phyloP scores from a whole-genome alignment of 345 rosid genomes.

The Syzygium jambos region DNA sequence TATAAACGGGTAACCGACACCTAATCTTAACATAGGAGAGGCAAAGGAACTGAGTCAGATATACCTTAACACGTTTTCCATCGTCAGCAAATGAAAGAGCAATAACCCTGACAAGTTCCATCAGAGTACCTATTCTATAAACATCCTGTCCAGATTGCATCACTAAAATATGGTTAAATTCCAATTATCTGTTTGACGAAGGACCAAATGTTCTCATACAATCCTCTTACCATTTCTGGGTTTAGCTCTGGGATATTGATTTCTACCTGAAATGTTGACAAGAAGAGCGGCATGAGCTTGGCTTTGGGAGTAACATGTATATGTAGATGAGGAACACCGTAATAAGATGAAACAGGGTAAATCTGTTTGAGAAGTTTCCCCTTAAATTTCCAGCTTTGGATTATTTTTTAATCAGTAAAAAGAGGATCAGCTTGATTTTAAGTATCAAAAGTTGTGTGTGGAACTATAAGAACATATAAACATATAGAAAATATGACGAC shows the following conservation, averaged over 20 bases:
- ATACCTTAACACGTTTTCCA: slow-evolving; percentile 94
- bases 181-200: background rate
- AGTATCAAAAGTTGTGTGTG: background rate
- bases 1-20: background rate
- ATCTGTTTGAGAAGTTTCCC: background rate
- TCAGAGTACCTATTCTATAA: slow-evolving; percentile 91
- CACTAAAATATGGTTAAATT: background rate
- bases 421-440: background rate
- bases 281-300: background rate
- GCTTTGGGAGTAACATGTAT: background rate
- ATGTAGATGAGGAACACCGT: background rate
- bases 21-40: background rate
- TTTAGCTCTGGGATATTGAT: slow-evolving; percentile 90
- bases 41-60: background rate
- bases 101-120: slow-evolving; percentile 79
- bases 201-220: background rate
- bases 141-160: slow-evolving; percentile 59
- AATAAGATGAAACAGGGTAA: background rate
- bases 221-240: slow-evolving; percentile 75
- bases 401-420: background rate
- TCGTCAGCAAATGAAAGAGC: slow-evolving; percentile 94
- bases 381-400: background rate
- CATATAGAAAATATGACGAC: background rate
- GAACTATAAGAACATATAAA: background rate
- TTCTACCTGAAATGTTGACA: slow-evolving; percentile 52